phyloP scores from a whole-genome alignment of 2,329 filamentous ascomycete species.

The Phyllosticta paracitricarpa region DNA sequence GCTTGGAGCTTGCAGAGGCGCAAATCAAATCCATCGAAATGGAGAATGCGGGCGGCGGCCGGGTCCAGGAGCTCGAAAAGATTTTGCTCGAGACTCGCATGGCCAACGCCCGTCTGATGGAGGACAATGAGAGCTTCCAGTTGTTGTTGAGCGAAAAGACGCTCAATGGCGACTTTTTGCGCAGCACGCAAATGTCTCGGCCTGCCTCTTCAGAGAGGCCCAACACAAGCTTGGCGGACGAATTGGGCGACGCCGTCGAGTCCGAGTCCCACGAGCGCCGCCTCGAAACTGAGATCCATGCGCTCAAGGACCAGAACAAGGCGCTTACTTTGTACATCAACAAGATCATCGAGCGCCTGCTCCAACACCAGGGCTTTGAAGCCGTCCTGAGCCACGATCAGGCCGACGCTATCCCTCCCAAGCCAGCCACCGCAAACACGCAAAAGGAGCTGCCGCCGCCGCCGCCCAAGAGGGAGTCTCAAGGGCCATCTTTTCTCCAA shows the following conservation, averaged over 20 bases:
- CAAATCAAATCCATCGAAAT: slow-evolving; percentile 93
- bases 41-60: slow-evolving; percentile 83
- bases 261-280: slow-evolving; percentile 46
- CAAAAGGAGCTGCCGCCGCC: slow-evolving; percentile 75
- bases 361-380: slow-evolving; percentile 92
- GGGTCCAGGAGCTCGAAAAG: slow-evolving; percentile 81
- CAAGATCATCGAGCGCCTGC: slow-evolving; percentile 91
- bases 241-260: slow-evolving; percentile 55
- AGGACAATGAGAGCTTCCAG: slow-evolving; percentile 98
- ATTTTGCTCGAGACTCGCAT: slow-evolving; percentile 85
- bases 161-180: slow-evolving; percentile 85
- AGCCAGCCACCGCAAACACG: slow-evolving; percentile 36
- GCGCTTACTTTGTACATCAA: slow-evolving; percentile 96
- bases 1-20: slow-evolving; percentile 84
- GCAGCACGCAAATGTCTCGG: slow-evolving; percentile 27
- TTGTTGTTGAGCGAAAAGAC: slow-evolving; percentile 90
- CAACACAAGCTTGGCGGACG: slow-evolving; percentile 54
- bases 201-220: slow-evolving; percentile 21
- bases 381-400: slow-evolving; percentile 75
- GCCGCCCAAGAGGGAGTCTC: slow-evolving; percentile 44
- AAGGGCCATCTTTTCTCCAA: slow-evolving; percentile 42
- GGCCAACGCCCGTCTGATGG: slow-evolving; percentile 91
- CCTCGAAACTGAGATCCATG: slow-evolving; percentile 68
- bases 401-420: slow-evolving; percentile 18
- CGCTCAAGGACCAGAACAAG: slow-evolving; percentile 88